Evolutionary conservation across 108 stramenopile species (phyloP).

Genomic region (Cyclotella sp.): DNA sequence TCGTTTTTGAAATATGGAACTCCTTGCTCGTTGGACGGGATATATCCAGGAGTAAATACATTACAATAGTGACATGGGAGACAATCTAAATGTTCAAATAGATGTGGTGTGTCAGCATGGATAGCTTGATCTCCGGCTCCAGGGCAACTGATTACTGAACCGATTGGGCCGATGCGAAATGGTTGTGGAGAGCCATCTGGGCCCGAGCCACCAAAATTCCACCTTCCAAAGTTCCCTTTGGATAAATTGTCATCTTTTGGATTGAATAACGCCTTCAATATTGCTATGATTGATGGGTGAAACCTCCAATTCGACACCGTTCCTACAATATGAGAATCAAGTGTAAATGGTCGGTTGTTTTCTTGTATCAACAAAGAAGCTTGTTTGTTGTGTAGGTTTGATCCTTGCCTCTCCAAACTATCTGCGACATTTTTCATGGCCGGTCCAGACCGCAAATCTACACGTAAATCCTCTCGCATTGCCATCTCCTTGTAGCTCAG

Average conservation of each 20-base stretch:
- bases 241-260: slow-evolving; percentile 54
- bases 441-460: slow-evolving; percentile 81
- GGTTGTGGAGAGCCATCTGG: slow-evolving; percentile 82
- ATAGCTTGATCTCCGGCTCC: slow-evolving; percentile 85
- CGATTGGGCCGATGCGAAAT: slow-evolving; percentile 74
- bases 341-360: slow-evolving; percentile 33
- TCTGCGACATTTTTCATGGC: slow-evolving; percentile 41
- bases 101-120: slow-evolving; percentile 90
- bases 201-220: slow-evolving; percentile 87
- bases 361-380: not conserved
- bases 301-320: slow-evolving; percentile 54
- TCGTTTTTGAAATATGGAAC: slow-evolving; percentile 21
- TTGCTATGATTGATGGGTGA: slow-evolving; percentile 65
- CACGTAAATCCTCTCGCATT: slow-evolving; percentile 87
- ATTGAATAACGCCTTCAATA: slow-evolving; percentile 70
- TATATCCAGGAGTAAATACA: slow-evolving; percentile 71
- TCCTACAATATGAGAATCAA: slow-evolving; percentile 30
- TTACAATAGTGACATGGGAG: slow-evolving; percentile 90
- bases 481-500: slow-evolving; percentile 78
- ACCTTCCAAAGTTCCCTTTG: slow-evolving; percentile 81
- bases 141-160: slow-evolving; percentile 85
- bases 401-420: not conserved
- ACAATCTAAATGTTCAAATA: slow-evolving; percentile 72
- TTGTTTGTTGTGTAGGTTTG: slow-evolving; percentile 8
- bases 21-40: slow-evolving; percentile 28